Conservation (phyloP, 2,329 filamentous ascomycete species). For the Diaporthe ampelina region DNA sequence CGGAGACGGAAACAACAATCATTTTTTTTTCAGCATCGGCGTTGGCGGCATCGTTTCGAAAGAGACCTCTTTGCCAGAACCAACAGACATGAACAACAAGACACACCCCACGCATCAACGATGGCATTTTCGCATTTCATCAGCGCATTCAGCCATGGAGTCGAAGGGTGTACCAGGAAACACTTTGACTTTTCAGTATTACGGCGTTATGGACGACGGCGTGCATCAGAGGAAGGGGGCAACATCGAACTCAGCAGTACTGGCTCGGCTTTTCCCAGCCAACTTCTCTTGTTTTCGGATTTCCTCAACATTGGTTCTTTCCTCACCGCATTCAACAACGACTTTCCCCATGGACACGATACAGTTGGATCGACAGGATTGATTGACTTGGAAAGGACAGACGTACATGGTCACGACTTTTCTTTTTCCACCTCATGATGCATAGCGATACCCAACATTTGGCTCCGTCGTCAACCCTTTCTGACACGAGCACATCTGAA, state of each 20-base stretch:
- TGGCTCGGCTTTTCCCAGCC: neutral
- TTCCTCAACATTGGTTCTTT: conserved; percentile 12
- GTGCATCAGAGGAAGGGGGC: neutral
- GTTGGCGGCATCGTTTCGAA: conserved; percentile 3
- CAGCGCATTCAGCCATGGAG: conserved; percentile 10
- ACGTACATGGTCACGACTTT: conserved; percentile 15
- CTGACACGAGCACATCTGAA: neutral
- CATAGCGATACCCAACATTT: conserved; percentile 36
- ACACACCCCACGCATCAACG: neutral
- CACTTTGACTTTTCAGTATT: neutral
- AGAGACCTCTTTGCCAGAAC: neutral
- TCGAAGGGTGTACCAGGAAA: conserved; percentile 1
- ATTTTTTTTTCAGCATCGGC: conserved; percentile 12
- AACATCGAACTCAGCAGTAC: too few relatives aligned
- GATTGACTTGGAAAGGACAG: neutral
- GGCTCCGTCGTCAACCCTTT: neutral
- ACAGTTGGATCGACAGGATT: conserved; percentile 24
- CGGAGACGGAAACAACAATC: neutral
- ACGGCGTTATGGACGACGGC: conserved; percentile 5
- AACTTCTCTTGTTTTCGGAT: neutral
- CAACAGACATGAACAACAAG: neutral
- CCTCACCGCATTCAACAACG: neutral
- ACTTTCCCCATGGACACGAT: too few relatives aligned
- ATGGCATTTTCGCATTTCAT: conserved; percentile 2
- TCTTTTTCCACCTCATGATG: conserved; percentile 14